Conservation (phyloP, 768 basidiomycete genomes). For the Gloeophyllum trabeum region DNA sequence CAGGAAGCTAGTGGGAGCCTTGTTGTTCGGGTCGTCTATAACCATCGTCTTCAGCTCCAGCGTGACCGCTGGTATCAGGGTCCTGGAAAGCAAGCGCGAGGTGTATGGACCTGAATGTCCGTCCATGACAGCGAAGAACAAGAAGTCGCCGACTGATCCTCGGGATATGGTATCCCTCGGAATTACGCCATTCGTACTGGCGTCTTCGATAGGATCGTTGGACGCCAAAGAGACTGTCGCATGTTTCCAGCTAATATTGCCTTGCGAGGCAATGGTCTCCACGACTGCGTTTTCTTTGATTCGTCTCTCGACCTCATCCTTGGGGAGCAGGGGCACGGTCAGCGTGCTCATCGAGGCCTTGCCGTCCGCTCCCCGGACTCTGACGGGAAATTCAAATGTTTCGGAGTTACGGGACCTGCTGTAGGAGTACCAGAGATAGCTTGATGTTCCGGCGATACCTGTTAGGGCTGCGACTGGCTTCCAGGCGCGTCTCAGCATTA, state of each 20-base stretch:
- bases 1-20: constrained; percentile 16
- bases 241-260: constrained; percentile 60
- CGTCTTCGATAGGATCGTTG: constrained; percentile 90
- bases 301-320: constrained; percentile 41
- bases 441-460: constrained; percentile 42
- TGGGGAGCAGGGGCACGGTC: constrained; percentile 43
- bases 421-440: constrained; percentile 46
- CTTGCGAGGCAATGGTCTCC: constrained; percentile 34
- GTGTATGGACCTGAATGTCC: constrained; percentile 84
- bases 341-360: constrained; percentile 41
- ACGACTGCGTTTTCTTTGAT: constrained; percentile 42
- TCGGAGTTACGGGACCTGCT: constrained; percentile 19
- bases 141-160: constrained; percentile 53
- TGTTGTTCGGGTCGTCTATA: constrained; percentile 18
- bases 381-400: constrained; percentile 51
- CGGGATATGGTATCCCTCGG: constrained; percentile 49
- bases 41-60: constrained; percentile 57
- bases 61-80: constrained; percentile 76
- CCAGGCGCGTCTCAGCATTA: constrained; percentile 58
- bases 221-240: constrained; percentile 72
- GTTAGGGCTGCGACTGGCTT: constrained; percentile 50
- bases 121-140: constrained; percentile 87
- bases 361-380: constrained; percentile 46
- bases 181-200: constrained; percentile 61
- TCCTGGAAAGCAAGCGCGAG: constrained; percentile 70